Base-by-base conservation (phyloP, 148 eudicot genomes). In the Rhododendron mucronatum region DNA sequence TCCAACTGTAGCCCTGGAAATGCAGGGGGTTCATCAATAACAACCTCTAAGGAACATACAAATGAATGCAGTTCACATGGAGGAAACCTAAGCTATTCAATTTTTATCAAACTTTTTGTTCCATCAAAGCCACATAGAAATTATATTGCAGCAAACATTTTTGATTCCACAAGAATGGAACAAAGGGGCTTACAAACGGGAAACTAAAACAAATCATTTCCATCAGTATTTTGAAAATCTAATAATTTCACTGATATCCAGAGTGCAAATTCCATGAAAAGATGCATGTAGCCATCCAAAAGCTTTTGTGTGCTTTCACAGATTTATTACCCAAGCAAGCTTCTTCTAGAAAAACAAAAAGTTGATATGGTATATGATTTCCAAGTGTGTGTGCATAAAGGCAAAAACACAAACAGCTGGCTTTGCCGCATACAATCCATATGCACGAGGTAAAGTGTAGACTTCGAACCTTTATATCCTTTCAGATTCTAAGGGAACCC, bases 1-100 rank as follows among this genome's bases (percentile, higher is more conserved):
- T 83, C 87, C 88, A 90, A 84, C 83, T 78, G 78, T 81, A 53
- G 87, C 88, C 92, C 93, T 92, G 92, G 89, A 93, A 91, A 86
- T 88, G 77, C 85, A 82, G 83, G 82, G 80, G 53, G 65, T 82
- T 87, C 57, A 82, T 67, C 51, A 86, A 81, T 71, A 71, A 65
- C 30, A 26, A 71, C 76, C 81, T 50, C 67, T 55, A 63, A 4
- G 39, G 77, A 83, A 77, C 73, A 14, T 33, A 15, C 53, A 77
- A 39, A 78, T 85, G 73, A 81, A 67, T 77, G 73, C 82, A 53
- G 28, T 41, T 77, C 18, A 30, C 37, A 39, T 57, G 37, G 51
- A 84, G 73, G 45, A 26, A 77, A 57, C 26, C 20, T 9, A 39
- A 84, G n/a, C 23, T 28, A 57, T 57, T 57, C 39, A 77, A 55